phyloP scores from a whole-genome alignment of 2,329 filamentous ascomycete species.

The Fusarium annulatum region DNA sequence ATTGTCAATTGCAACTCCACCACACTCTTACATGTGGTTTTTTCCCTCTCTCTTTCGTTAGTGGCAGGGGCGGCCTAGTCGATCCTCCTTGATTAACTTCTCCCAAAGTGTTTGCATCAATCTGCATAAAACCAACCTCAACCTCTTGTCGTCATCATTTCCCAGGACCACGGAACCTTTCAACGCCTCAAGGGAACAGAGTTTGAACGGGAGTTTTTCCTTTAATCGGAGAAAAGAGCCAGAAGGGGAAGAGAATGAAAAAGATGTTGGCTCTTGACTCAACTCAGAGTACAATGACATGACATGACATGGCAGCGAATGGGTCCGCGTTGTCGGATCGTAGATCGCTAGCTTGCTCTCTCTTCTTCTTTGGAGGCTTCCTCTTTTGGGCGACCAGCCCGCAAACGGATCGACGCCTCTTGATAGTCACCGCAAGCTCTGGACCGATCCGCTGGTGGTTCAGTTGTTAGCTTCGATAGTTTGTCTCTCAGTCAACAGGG shows the following conservation, averaged over 20 bases:
- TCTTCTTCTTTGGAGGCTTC: background rate
- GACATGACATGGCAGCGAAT: background rate
- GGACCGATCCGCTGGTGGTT: constrained; percentile 25
- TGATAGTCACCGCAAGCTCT: constrained; percentile 33
- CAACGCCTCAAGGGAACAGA: background rate
- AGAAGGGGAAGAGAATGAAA: background rate
- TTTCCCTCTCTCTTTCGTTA: background rate
- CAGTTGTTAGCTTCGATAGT: constrained; percentile 41
- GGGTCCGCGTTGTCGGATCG: constrained; percentile 14
- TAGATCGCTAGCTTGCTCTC: constrained; percentile 1
- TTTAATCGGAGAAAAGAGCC: background rate
- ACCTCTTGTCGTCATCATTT: background rate
- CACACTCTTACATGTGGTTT: background rate
- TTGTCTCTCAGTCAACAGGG: constrained; percentile 18
- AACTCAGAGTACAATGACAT: background rate
- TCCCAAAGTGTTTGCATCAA: constrained; percentile 9
- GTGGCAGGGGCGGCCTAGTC: constrained; percentile 8
- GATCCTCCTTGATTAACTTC: background rate
- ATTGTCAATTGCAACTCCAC: constrained; percentile 13
- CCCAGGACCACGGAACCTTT: background rate
- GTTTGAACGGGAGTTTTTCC: background rate
- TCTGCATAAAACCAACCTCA: constrained; percentile 12
- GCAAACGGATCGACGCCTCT: constrained; percentile 26
- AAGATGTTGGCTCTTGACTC: constrained; percentile 3
- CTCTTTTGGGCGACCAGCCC: constrained; percentile 19